Base-by-base conservation (phyloP, 75 land plant genomes). In the Azolla pinnata region DNA sequence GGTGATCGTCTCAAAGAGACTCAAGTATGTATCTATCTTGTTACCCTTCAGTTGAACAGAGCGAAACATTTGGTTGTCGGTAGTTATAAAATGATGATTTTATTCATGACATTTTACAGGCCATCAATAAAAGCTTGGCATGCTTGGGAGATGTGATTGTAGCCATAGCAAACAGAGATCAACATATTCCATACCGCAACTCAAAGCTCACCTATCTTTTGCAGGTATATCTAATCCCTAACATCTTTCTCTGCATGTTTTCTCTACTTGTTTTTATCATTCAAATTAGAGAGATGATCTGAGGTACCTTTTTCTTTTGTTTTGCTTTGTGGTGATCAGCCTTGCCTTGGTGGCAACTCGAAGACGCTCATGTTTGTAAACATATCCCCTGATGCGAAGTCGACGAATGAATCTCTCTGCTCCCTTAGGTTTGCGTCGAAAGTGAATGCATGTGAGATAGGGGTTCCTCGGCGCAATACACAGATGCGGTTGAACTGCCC, bases 281-380 rank as follows among this genome's bases (percentile, higher is more conserved):
- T 47, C 4, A 2, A 4, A 40, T 33, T 67, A 20, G 18, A 38
- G 7, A 29, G 21, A 14, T 23, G 7, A 24, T 34, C 25, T 1
- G 9, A 0, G 3, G 25, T 2, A 16, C 45, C 57, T 20, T 28
- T 66, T 20, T 35, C 31, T 33, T 26, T 23, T 21, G 25, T 52
- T 1, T 34, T 44, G 4, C 45, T 17, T 25, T n/a, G 2, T 83
- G 56, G n/a, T n/a, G n/a, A n/a, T n/a, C 81, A 91, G 97, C 97
- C 97, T 14, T 91, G 95, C 59, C 72, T 91, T 2, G 97, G 97
- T 29, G 97, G 97, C 27, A 86, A 91, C 57, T 91, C 97, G 10
- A 91, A 91, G 81, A 84, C 95, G 1, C 70, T 87, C 53, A 90
- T 90, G 93, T 84, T 90, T 66, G 87, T 87, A 0, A 90, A 87